These are phyloP conservation scores for Sphaerobolus stellatus DNA, from an alignment of 1,284 basidiomycete species.

Conservation along the genomic window DNA sequence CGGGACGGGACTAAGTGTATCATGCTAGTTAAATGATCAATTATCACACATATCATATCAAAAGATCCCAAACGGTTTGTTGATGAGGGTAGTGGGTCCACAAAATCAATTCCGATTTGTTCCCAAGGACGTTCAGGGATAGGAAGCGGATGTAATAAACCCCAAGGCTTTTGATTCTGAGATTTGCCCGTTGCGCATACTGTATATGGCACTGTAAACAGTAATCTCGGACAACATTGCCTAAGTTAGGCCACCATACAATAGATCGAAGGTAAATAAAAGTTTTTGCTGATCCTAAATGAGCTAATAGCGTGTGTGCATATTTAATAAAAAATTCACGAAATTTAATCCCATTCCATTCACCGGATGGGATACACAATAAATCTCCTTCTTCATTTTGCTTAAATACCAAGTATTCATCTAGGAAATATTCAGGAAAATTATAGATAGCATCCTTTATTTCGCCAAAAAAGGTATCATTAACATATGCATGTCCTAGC, in stretches of 20 bases:
- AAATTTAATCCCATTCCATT: conserved; percentile 18
- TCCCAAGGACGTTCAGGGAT: conserved; percentile 37
- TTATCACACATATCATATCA: conserved; percentile 38
- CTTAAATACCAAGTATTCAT: too few relatives aligned
- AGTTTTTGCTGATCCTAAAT: conserved; percentile 35
- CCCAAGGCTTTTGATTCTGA: conserved; percentile 30
- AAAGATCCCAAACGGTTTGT: conserved; percentile 30
- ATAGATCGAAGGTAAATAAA: conserved; percentile 26
- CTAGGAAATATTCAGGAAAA: conserved; percentile 27
- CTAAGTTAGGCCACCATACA: conserved; percentile 38
- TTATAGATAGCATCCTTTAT: conserved; percentile 1
- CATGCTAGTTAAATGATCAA: conserved; percentile 36
- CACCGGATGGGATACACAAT: conserved; percentile 37
- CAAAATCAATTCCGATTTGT: conserved; percentile 43
- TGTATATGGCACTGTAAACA: conserved; percentile 29
- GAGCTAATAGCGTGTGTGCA: conserved; percentile 33
- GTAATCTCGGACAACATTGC: conserved; percentile 23
- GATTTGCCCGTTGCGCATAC: conserved; percentile 32
- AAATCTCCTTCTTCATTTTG: conserved; percentile 10
- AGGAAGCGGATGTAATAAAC: conserved; percentile 32
- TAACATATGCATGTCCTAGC: too few relatives aligned
- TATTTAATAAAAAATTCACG: conserved; percentile 34
- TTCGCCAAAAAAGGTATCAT: conserved; percentile 12
- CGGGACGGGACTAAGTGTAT: conserved; percentile 34
- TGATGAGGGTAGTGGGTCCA: conserved; percentile 39